Percentiles rank a stretch among this genome's conserved stretches.
phyloP scores from a whole-genome alignment of 176 grass and related monocot species.

The Stipa capillata region DNA sequence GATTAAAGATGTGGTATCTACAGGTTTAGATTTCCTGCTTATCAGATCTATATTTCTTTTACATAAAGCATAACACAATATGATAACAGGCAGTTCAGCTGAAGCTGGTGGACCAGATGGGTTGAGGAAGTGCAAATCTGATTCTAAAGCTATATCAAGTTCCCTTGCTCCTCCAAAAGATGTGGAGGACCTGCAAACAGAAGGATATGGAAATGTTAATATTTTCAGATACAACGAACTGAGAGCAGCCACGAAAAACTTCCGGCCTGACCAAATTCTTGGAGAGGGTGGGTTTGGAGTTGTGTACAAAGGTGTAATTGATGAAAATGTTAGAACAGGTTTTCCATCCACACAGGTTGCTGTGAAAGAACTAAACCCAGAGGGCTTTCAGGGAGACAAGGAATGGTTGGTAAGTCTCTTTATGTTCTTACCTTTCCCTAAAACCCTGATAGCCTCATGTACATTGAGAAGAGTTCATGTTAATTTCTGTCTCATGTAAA shows the following conservation, averaged over 20 bases:
- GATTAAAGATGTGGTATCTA: neutral
- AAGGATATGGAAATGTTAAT: slow-evolving; percentile 75
- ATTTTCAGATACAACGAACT: slow-evolving; percentile 82
- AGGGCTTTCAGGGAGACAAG: slow-evolving; percentile 94
- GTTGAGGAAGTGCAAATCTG: slow-evolving; percentile 53
- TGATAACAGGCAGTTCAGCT: slow-evolving; percentile 20
- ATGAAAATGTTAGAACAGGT: slow-evolving; percentile 67
- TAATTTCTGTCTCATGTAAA: slow-evolving; percentile 20
- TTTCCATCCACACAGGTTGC: slow-evolving; percentile 75
- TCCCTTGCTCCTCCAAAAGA: slow-evolving; percentile 76
- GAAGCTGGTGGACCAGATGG: slow-evolving; percentile 25
- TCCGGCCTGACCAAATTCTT: slow-evolving; percentile 78
- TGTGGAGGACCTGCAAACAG: slow-evolving; percentile 64
- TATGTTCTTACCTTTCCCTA: neutral
- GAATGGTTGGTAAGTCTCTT: slow-evolving; percentile 78
- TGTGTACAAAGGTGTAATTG: slow-evolving; percentile 90
- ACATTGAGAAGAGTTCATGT: neutral
- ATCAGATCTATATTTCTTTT: too few species aligned
- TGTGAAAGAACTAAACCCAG: slow-evolving; percentile 90
- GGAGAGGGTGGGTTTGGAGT: slow-evolving; percentile 97
- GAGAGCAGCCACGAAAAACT: slow-evolving; percentile 84
- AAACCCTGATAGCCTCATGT: neutral
- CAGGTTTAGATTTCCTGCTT: neutral
- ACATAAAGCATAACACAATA: too few species aligned
- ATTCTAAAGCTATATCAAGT: slow-evolving; percentile 45